These are phyloP conservation scores for Penicillium argentinense DNA, from an alignment of 495 filamentous ascomycete genomes.

Conservation along the genomic window DNA sequence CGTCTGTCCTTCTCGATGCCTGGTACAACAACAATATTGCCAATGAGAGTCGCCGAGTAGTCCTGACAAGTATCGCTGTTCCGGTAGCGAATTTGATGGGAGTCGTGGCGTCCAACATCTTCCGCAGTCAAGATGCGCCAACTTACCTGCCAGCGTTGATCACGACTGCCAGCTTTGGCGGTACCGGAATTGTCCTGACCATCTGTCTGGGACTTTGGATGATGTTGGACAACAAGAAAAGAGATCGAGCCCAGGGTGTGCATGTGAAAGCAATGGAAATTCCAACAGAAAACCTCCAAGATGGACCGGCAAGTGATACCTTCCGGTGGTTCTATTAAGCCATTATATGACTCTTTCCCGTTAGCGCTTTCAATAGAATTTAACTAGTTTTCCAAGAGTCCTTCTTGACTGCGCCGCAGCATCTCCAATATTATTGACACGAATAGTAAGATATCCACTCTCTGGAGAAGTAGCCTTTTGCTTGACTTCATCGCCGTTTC, in stretches of 20 bases:
- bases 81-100: slow-evolving; percentile 83
- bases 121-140: slow-evolving; percentile 66
- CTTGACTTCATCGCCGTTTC: too few species aligned
- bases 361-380: too few species aligned
- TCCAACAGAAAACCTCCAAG: slow-evolving; percentile 64
- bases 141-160: slow-evolving; percentile 73
- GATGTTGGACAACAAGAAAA: slow-evolving; percentile 65
- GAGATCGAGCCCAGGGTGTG: slow-evolving; percentile 61
- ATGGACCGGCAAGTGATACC: slow-evolving; percentile 62
- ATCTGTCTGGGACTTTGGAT: slow-evolving; percentile 63
- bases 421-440: too few species aligned
- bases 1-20: slow-evolving; percentile 50
- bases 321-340: slow-evolving; percentile 69
- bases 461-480: too few species aligned
- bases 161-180: slow-evolving; percentile 74
- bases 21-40: slow-evolving; percentile 85
- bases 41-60: slow-evolving; percentile 69
- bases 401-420: too few species aligned
- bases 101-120: slow-evolving; percentile 71
- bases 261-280: slow-evolving; percentile 63
- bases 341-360: too few species aligned
- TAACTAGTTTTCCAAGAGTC: too few species aligned
- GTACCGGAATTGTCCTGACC: slow-evolving; percentile 57
- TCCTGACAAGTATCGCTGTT: slow-evolving; percentile 70
- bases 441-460: too few species aligned